Evolutionary conservation across 2,329 filamentous ascomycete species (phyloP).

Genomic region (Leptographium radiaticola): DNA sequence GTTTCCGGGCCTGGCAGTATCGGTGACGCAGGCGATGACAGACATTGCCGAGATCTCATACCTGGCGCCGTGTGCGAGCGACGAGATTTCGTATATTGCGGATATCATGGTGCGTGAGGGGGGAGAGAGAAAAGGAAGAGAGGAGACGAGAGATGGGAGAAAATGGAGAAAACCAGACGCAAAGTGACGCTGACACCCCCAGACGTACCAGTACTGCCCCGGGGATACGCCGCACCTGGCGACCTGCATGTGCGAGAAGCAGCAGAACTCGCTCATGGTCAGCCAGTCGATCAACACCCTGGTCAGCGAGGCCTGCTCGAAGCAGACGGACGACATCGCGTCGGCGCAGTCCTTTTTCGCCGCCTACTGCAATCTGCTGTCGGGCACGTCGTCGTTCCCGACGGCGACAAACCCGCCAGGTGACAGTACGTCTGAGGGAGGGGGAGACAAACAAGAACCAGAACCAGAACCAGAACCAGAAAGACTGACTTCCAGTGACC

Average conservation of each 20-base stretch:
- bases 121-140: no score
- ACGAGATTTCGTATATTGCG: slow-evolving; percentile 25
- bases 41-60: slow-evolving; percentile 30
- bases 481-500: slow-evolving; percentile 25
- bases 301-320: slow-evolving; percentile 31
- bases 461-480: no score
- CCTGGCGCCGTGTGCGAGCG: slow-evolving; percentile 29
- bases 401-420: slow-evolving; percentile 32
- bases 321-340: slow-evolving; percentile 31
- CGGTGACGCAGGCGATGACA: slow-evolving; percentile 34
- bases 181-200: no score
- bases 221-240: slow-evolving; percentile 21
- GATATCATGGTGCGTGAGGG: slow-evolving; percentile 16
- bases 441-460: no score
- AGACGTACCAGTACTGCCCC: slow-evolving; percentile 16
- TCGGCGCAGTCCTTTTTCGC: slow-evolving; percentile 36
- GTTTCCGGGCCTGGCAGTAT: slow-evolving; percentile 29
- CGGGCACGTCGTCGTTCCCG: slow-evolving; percentile 36
- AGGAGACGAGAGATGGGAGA: no score
- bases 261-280: slow-evolving; percentile 30
- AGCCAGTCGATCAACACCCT: slow-evolving; percentile 29
- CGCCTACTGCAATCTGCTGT: slow-evolving; percentile 37
- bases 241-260: slow-evolving; percentile 38
- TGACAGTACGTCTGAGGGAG: slow-evolving; percentile 26
- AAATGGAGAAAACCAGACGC: neutral